Evolutionary conservation across 352 stramenopile genomes (phyloP), one percentile per base, ranked within the genome.

Genomic region (Hyaloperonospora arabidopsidis): DNA sequence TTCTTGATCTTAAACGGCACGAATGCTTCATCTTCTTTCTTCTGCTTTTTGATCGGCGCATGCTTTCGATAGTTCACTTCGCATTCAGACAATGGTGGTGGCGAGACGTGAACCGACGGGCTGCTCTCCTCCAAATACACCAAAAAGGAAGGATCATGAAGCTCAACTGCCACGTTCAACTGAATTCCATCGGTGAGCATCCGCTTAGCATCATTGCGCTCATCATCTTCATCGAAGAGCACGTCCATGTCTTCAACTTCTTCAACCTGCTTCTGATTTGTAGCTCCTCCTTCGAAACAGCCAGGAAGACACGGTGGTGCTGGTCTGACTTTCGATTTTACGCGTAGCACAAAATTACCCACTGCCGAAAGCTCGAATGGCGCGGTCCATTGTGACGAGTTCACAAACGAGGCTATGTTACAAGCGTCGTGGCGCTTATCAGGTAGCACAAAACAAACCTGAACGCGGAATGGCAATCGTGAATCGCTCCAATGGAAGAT

Each of bases 1-100:
- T 93, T 93, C 51, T 89, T 87, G 39, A 93, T 75, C 43, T 79
- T 85, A 57, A 73, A 91, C 12, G 78, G 79, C 8, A 91, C 78
- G 39, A 90, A 90, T 11, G 64, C 72, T 39, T 83, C 72, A 21
- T 75, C 67, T 39, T 82, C 68, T 49, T 68, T 76, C 23, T 68
- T 74, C 23, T 67, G 51, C 13, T 59, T 69, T 15, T 70, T 62
- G 29, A 61, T 66, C 23, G 64, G 36, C 11, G 52, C 63, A 46
- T 61, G 65, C 29, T 70, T 54, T 38, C 48, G 53, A 47, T 65
- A 53, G 4, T 60, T 41, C 15, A 58, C 45, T 58, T 74, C 50
- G 29, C 70, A 74, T 25, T 45, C 61, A 52, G 58, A 74, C 21
- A 57, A 68, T 51, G 67, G 58, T 40, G 49, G 52, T 47, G 55